Evolutionary conservation across 2,329 filamentous ascomycete species (phyloP), one percentile per base, ranked within the genome.

Genomic region (Exophiala bonariae): DNA sequence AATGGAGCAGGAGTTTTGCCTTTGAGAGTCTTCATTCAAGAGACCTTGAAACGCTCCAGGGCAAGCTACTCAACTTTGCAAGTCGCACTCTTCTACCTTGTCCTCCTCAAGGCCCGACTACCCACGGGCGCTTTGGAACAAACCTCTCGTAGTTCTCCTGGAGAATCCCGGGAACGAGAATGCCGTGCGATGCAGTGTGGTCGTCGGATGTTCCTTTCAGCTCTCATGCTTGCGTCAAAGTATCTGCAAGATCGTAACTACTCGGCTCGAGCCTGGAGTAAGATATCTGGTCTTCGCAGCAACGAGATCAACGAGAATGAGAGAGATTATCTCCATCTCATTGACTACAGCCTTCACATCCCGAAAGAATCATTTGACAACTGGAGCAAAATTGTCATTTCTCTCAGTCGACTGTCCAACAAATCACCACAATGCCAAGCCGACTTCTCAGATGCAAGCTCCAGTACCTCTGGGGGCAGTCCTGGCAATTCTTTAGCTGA

Each of bases 161-260:
- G 82, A 44, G 47, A 45, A 20, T 81, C 80, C 61, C 19, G 18
- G 10, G 49, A 47, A 32, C 34, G 40, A 32, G 46, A 53, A 18
- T 58, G 55, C 45, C 86, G 89, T 53, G 89, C 90, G 32, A 81
- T 99, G 63, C 91, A 96, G 70, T 97, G 93, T 69, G 93, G 93
- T 45, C 87, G 93, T 53, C 89, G 93, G 62, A 97, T 97, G 92
- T 97, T 99, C 66, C 79, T 99, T 44, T 85, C 93, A 9, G 91
- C 92, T 38, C 78, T 99, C 52, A 97, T 99, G 57, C 78, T 99
- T 47, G 93, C 93, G 2, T 97, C 93, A 28, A 99, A 99, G 74
- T 99, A 97, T 66, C 76, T 99, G 37, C 93, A 99, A 70, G 93
- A 99, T 66, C 86, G 92, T 59, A 99, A 97, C 72, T 99, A 95